Evolutionary conservation across 495 filamentous ascomycete genomes (phyloP).

Genomic region (Talaromyces proteolyticus): DNA sequence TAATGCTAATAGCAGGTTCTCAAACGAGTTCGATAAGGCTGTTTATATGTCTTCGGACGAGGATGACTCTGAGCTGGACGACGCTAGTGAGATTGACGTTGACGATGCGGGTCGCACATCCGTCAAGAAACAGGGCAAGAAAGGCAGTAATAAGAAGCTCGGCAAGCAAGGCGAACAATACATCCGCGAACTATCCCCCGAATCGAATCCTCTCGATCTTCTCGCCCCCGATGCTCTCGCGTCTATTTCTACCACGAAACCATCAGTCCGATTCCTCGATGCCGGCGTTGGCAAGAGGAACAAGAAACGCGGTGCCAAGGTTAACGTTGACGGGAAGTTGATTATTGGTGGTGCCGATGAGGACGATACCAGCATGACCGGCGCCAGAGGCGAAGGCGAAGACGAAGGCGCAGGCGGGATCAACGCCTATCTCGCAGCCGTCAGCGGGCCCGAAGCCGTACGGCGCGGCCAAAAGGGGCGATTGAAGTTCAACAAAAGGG

Average conservation of each 20-base stretch:
- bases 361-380: conserved; percentile 53
- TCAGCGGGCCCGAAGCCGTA: conserved; percentile 77
- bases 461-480: conserved; percentile 77
- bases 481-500: conserved; percentile 72
- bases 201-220: conserved; percentile 90
- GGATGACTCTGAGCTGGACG: conserved; percentile 51
- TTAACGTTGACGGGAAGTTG: conserved; percentile 82
- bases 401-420: conserved; percentile 50
- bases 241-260: conserved; percentile 88
- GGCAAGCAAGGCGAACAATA: conserved; percentile 63
- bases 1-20: conserved; percentile 49
- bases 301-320: conserved; percentile 55
- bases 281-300: conserved; percentile 32
- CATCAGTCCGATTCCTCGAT: conserved; percentile 48
- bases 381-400: conserved; percentile 39
- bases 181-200: conserved; percentile 75
- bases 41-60: conserved; percentile 74
- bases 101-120: conserved; percentile 34
- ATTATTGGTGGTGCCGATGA: conserved; percentile 59
- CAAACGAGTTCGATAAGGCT: conserved; percentile 91
- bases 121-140: conserved; percentile 12
- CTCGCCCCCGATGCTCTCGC: conserved; percentile 83
- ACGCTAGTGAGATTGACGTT: conserved; percentile 52
- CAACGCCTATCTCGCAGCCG: conserved; percentile 86
- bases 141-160: conserved; percentile 21